Base-by-base conservation (phyloP, 108 stramenopile species). In the Pseudonitzschia delicatissima region DNA sequence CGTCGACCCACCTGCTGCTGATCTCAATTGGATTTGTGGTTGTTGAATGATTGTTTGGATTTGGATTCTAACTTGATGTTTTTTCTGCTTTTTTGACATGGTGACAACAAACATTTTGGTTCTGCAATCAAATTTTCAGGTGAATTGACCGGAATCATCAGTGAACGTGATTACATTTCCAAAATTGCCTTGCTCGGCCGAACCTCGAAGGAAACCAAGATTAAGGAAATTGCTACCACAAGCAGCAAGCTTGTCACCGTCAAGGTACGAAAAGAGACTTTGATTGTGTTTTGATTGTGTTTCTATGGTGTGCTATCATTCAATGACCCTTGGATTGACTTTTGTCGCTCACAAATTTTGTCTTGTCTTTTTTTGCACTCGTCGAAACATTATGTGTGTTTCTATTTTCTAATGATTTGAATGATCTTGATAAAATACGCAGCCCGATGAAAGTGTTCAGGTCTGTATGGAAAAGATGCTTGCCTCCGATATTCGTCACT, bases 391-490 rank as follows among this genome's bases (percentile, higher is more conserved):
- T 39, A 11, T n/a, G n/a, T n/a, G n/a, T n/a, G 37, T 39, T 39
- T 6, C 11, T 39, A 39, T 39, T 39, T 39, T 39, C 8, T 6
- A 11, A 39, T 8, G 7, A 48, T 23, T 2, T 23, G 1, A 48
- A 8, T 17, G 23, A 8, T 23, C 20, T 48, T 3, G 18, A 48
- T 48, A 7, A 2, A 21, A 48, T 6, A n/a, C 23, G 1, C 20
- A 48, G 26, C 87, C 86, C 21, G 76, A 74, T 28, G 94, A 94
- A 64, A 76, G 93, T 9, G 84, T 95, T 40, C 86, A 94, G 57
- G 65, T 64, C 13, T 97, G 96, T 74, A 94, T 97, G 96, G 75
- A 85, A 44, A 95, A 93, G 80, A 97, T 97, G 96, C 68, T 97
- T 29, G 73, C 74, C 25, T 80, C 81, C 36, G 94, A 89, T 44